Evolutionary conservation across 2,329 filamentous ascomycete genomes (phyloP), one percentile per base, ranked within the genome.

Genomic region (Basipetospora sp.): DNA sequence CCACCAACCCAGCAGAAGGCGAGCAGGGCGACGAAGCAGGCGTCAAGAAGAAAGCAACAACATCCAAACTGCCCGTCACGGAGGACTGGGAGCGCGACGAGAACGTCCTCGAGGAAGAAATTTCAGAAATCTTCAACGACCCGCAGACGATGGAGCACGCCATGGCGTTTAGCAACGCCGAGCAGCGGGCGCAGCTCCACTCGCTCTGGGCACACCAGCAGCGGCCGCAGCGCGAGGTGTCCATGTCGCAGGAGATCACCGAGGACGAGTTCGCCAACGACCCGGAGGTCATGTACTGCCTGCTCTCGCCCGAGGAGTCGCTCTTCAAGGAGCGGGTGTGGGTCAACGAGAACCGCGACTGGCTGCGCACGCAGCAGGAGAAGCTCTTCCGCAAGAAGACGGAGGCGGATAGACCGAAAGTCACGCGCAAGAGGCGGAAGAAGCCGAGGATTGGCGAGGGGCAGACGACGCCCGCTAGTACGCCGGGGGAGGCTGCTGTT

Each of bases 331-430:
- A 94, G 55, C 75, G 77, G 42, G 82, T 96, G 37, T 98, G 90
- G 90, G 77, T 93, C 31, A 87, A 88, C 42, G 78, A 87, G 53
- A 96, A 98, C 57, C 86, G 90, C 53, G 85, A 92, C 47, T 98
- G 87, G 72, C 67, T 98, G 28, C 81, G 88, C 8, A 72, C 77
- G 34, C 80, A 92, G 52, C 86, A 94, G 51, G 76, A 82, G 42
- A 93, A 90, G 56, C 68, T 80, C 5, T 79, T 92, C 40, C 73
- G 80, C 28, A 72, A 77, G 42, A 83, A 86, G 55, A 62, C 73
- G 43, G 71, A 71, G 42, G 67, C 66, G 8, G 68, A 59, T 48
- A 63, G 56, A 45, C 69, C 64, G 40, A 81, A 68, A 58, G 69
- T 65, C 40, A 67, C 60, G n/a, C 64, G 73, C 17, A 69, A 69